These are phyloP conservation scores for Baorangia bicolor DNA, from an alignment of 768 basidiomycete genomes.

Conservation along the genomic window DNA sequence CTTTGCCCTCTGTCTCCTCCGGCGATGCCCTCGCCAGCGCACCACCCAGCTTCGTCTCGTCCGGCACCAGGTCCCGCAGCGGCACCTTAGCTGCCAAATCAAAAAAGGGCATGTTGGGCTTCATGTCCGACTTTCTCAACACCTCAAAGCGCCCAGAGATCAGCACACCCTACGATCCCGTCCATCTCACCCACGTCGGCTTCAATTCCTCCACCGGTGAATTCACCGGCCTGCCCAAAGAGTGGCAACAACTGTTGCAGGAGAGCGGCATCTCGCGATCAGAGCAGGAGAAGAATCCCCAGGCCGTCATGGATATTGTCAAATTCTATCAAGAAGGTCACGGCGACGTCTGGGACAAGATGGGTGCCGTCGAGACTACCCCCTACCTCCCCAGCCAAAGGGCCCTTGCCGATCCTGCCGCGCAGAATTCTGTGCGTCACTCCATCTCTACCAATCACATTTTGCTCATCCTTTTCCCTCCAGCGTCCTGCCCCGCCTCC, in stretches of 20 bases:
- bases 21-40: slow-evolving; percentile 7
- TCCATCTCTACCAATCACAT: neutral
- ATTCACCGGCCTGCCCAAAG: slow-evolving; percentile 96
- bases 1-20: slow-evolving; percentile 21
- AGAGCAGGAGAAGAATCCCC: slow-evolving; percentile 97
- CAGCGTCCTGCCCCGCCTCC: slow-evolving; percentile 43
- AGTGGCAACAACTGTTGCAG: slow-evolving; percentile 97
- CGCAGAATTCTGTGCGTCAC: slow-evolving; percentile 54
- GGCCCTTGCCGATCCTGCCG: slow-evolving; percentile 44
- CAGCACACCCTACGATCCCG: slow-evolving; percentile 97
- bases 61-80: slow-evolving; percentile 42
- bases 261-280: slow-evolving; percentile 92
- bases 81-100: slow-evolving; percentile 41
- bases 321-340: slow-evolving; percentile 95
- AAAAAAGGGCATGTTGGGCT: slow-evolving; percentile 62
- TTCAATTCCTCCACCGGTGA: slow-evolving; percentile 99
- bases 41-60: slow-evolving; percentile 1
- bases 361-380: slow-evolving; percentile 52
- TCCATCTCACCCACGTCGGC: slow-evolving; percentile 98
- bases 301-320: slow-evolving; percentile 98
- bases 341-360: slow-evolving; percentile 83
- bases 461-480: slow-evolving; percentile 9
- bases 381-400: slow-evolving; percentile 28
- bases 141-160: slow-evolving; percentile 82
- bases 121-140: slow-evolving; percentile 75